Base-by-base conservation (phyloP, 192 early-diverging fungal genomes). In the Allomyces macrogynus region DNA sequence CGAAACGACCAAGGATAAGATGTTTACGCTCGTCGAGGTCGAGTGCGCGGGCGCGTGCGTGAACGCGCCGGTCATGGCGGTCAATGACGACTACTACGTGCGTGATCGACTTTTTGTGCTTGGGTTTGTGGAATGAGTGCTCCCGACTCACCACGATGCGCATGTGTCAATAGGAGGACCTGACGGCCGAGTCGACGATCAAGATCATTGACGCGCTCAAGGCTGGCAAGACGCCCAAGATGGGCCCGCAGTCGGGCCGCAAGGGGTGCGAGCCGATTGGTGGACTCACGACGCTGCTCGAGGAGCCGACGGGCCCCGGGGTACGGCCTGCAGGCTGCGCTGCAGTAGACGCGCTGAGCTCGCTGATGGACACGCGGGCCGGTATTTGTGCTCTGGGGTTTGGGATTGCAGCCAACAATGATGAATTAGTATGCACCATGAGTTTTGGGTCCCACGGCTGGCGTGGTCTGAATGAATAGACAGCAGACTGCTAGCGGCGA, bases 41-140 rank as follows among this genome's bases (percentile, higher is more conserved):
- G 96, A 99, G 76, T 99, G 96, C 69, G 96, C 96, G 27, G 96
- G 93, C 64, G 96, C 96, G 22, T 99, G 96, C 72, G 85, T 93
- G 63, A 99, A 99, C 68, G 93, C 94, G 16, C 96, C 94, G 3
- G 94, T 99, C 7, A 76, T 99, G 71, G 92, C 96, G 57, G 84
- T 97, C 64, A 97, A 97, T 74, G 95, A 97, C 65, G 95, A 97
- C 67, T 97, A 97, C 75, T 97, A 88, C 75, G 85, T 87, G 76
- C 49, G 82, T n/a, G n/a, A n/a, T n/a, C n/a, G n/a, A n/a, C n/a
- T n/a, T n/a, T n/a, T n/a, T n/a, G n/a, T n/a, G n/a, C n/a, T n/a
- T n/a, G n/a, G n/a, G n/a, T n/a, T n/a, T n/a, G n/a, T n/a, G n/a
- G n/a, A 10, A n/a, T n/a, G n/a, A 23, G 44, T 60, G 1, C 22